Conservation (phyloP, 108 stramenopile species). For the Pelagomonas calceolata region DNA sequence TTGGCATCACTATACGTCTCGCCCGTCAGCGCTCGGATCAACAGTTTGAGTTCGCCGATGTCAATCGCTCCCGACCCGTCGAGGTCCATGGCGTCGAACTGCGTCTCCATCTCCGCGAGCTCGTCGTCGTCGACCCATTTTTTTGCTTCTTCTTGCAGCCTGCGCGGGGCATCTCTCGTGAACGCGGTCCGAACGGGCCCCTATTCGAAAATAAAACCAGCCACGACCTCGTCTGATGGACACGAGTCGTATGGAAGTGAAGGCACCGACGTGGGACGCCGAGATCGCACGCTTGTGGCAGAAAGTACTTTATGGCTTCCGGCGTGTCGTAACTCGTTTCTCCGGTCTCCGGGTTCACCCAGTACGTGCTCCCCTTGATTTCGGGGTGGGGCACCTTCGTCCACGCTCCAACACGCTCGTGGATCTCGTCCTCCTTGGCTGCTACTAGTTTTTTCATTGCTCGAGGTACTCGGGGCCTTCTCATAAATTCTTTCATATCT, state of each 20-base stretch:
- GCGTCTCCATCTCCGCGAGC: neutral
- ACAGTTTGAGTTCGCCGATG: constrained; percentile 5
- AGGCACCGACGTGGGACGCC: too few species aligned
- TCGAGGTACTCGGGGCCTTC: neutral
- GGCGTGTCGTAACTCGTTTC: neutral
- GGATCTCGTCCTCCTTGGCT: neutral
- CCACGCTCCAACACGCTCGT: neutral
- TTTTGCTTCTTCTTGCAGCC: too few species aligned
- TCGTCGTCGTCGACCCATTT: neutral
- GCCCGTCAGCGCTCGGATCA: constrained; percentile 1
- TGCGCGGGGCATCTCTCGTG: too few species aligned
- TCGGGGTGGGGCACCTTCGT: neutral
- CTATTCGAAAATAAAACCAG: too few species aligned
- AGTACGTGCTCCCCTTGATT: neutral
- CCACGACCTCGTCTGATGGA: too few species aligned
- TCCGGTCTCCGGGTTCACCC: neutral
- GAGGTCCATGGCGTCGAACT: constrained; percentile 13
- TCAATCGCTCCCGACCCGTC: constrained; percentile 13
- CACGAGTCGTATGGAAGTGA: too few species aligned
- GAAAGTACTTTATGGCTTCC: neutral
- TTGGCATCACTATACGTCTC: neutral
- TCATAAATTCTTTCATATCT: neutral
- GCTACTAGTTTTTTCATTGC: neutral
- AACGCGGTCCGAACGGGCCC: too few species aligned
- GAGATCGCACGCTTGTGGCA: neutral